Conservation (phyloP, 345 rosid species). For the Conringia planisiliqua region DNA sequence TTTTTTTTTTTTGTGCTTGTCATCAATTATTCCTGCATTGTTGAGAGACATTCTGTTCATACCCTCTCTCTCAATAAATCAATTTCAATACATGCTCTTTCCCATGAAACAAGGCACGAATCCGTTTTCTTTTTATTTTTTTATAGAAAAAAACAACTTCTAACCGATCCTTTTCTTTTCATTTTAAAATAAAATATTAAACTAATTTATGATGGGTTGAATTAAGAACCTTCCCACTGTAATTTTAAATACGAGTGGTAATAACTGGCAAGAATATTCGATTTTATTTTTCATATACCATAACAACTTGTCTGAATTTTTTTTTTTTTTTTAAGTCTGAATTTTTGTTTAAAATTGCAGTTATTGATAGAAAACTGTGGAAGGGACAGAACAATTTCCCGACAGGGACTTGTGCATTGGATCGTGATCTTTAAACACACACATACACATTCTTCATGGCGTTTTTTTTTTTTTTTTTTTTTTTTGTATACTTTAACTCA, state of each 20-base stretch:
- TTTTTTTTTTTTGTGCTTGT: too few species aligned
- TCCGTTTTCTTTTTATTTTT: not conserved
- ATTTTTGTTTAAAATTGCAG: too few species aligned
- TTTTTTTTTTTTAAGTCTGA: too few species aligned
- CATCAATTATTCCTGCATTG: too few species aligned
- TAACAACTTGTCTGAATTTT: not conserved
- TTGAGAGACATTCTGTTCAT: too few species aligned
- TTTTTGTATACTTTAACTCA: not conserved
- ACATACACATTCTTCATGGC: not conserved
- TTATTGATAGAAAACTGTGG: not conserved
- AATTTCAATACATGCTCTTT: not conserved
- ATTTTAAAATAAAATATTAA: too few species aligned
- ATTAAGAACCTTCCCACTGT: too few species aligned
- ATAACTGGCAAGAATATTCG: too few species aligned
- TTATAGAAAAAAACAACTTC: too few species aligned
- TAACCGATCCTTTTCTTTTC: too few species aligned
- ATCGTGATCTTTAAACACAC: not conserved
- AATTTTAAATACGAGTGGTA: too few species aligned
- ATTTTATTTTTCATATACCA: not conserved
- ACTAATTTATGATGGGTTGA: too few species aligned
- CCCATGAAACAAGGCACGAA: not conserved
- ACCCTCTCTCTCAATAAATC: not conserved
- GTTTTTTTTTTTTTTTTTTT: not conserved
- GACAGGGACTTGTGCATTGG: slow-evolving; percentile 4
- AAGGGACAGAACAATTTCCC: not conserved